Evolutionary conservation across 495 filamentous ascomycete species (phyloP).

Genomic region (Talaromyces liani): DNA sequence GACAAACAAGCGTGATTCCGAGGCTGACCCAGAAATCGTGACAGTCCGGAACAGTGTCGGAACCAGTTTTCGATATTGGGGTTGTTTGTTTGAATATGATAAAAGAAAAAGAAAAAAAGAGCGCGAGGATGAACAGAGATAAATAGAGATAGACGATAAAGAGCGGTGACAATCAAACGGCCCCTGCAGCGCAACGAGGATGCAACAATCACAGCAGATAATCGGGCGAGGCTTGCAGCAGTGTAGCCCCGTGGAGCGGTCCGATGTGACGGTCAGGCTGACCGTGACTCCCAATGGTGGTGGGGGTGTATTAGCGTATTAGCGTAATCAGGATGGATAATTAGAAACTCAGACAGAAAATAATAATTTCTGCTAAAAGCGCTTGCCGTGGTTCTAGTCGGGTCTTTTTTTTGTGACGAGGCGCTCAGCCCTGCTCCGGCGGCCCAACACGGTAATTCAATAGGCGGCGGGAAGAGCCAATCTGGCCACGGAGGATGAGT

Average conservation of each 20-base stretch:
- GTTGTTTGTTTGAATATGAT: neutral
- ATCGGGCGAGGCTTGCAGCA: neutral
- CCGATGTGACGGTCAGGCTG: slow-evolving; percentile 4
- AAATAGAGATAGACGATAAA: neutral
- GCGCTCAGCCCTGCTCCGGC: too few species aligned
- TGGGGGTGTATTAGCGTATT: neutral
- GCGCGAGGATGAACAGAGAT: neutral
- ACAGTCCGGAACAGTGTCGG: neutral
- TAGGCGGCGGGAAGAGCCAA: neutral
- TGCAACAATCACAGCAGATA: neutral
- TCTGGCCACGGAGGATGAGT: neutral
- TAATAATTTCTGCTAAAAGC: neutral
- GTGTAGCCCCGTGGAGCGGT: neutral
- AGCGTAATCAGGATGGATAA: neutral
- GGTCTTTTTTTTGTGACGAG: neutral
- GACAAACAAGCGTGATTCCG: neutral
- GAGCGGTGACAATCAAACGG: slow-evolving; percentile 5
- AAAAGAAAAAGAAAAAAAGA: neutral
- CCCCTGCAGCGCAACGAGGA: neutral
- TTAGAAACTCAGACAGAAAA: neutral
- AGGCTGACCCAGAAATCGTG: neutral
- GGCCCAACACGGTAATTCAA: neutral
- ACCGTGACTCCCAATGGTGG: neutral
- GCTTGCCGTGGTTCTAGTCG: slow-evolving; percentile 1
- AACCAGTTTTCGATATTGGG: neutral